Evolutionary conservation across 352 stramenopile genomes (phyloP), one percentile per base, ranked within the genome.

Genomic region (Phytophthora megakarya): DNA sequence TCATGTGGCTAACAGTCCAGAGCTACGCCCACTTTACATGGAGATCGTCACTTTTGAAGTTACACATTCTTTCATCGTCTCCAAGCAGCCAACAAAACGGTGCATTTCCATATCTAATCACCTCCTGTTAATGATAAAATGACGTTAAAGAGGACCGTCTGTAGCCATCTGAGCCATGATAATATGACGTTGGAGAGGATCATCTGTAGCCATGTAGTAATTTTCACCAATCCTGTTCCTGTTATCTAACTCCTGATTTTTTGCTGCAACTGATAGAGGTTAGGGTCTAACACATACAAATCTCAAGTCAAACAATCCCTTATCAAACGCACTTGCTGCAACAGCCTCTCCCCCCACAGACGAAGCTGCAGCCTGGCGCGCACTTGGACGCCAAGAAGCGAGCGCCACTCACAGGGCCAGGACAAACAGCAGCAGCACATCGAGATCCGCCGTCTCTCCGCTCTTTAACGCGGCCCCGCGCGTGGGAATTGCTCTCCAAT

Each of bases 231-330:
- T 70, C 28, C 16, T 19, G 4, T 28, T 2, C 38, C 23, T 15
- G 46, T 56, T 67, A 66, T 63, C 18, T 61, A 67, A 61, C 61
- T 59, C 65, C 69, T 76, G 69, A 76, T 76, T 76, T 76, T 64
- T 76, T 23, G 16, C 35, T 49, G 60, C 43, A 63, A 40, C 44
- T 32, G 60, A 57, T 48, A 55, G 26, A 28, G 55, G 35, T 15
- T 55, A 56, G 55, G 44, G 21, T n/a, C 10, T 39, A 28, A 7
- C 12, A 2, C 21, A 61, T 70, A 68, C 30, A 55, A 70, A 66
- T 9, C 0, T 11, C 44, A 50, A 75, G 46, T 57, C 10, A 45
- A 33, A 0, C 5, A 15, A 38, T 15, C 42, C 16, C 38, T 47
- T 59, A 63, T 64, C 53, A 62, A 55, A 38, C 46, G 9, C 39